Evolutionary conservation across 305 asterid genomes (phyloP).

Genomic region (Vinca major): DNA sequence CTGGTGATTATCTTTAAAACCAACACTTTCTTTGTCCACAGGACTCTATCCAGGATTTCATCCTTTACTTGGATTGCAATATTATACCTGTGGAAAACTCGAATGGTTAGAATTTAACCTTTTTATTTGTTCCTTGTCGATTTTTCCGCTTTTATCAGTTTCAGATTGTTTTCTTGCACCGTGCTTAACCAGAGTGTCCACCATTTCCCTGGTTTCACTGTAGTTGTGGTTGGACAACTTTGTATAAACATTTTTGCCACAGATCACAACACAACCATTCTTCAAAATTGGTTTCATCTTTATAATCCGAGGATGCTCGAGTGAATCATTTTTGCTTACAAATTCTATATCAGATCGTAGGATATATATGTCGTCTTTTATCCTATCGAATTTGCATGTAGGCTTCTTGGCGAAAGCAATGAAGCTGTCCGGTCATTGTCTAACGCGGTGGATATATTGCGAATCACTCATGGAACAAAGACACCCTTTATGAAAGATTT

Average conservation of each 20-base stretch:
- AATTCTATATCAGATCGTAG: no score
- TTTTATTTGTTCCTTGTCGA: neutral
- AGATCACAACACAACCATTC: no score
- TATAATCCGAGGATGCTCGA: no score
- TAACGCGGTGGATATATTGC: slow-evolving; percentile 51
- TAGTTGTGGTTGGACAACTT: no score
- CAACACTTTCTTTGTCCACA: slow-evolving; percentile 20
- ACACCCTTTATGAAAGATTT: slow-evolving; percentile 59
- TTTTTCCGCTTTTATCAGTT: neutral
- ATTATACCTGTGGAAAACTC: slow-evolving; percentile 77
- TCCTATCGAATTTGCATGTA: slow-evolving; percentile 14
- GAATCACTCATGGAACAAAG: slow-evolving; percentile 66
- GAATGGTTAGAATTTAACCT: slow-evolving; percentile 59
- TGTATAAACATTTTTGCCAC: no score
- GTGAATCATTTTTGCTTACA: no score
- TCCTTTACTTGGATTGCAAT: slow-evolving; percentile 86
- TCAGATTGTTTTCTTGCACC: neutral
- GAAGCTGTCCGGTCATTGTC: slow-evolving; percentile 61
- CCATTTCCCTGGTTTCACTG: no score
- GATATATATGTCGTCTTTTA: no score
- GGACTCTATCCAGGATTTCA: slow-evolving; percentile 73
- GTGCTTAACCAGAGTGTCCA: no score
- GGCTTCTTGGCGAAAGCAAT: slow-evolving; percentile 66
- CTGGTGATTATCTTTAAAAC: slow-evolving; percentile 5
- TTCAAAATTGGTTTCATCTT: no score